Evolutionary conservation across 2,329 filamentous ascomycete genomes (phyloP).

Genomic region (Amauroascus niger): DNA sequence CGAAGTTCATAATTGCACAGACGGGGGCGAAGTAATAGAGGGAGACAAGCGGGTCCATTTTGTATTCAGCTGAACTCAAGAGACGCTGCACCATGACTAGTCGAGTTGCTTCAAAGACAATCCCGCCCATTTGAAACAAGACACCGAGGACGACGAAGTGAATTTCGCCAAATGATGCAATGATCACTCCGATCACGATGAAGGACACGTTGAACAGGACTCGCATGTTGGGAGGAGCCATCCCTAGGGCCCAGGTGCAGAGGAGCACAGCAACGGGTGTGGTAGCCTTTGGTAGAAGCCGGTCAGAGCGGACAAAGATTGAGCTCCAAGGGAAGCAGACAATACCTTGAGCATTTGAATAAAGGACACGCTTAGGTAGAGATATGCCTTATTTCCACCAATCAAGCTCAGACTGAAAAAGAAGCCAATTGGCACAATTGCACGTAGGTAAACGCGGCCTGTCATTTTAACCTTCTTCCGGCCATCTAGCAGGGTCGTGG

Average conservation of each 20-base stretch:
- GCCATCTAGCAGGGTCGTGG: constrained; percentile 81
- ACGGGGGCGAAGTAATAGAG: constrained; percentile 85
- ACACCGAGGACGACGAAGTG: constrained; percentile 63
- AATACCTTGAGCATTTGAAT: constrained; percentile 97
- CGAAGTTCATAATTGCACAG: constrained; percentile 69
- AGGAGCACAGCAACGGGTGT: constrained; percentile 89
- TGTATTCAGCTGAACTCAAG: constrained; percentile 65
- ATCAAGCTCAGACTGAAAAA: constrained; percentile 96
- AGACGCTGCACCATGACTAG: constrained; percentile 79
- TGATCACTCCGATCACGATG: constrained; percentile 88
- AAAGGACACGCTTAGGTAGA: constrained; percentile 91
- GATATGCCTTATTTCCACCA: constrained; percentile 89
- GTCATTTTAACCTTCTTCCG: constrained; percentile 98
- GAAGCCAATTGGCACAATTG: constrained; percentile 87
- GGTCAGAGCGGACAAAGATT: not conserved
- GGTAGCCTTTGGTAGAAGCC: constrained; percentile 55
- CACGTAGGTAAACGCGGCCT: constrained; percentile 79
- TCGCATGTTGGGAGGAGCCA: constrained; percentile 73
- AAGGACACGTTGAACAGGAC: constrained; percentile 86
- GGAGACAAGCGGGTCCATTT: constrained; percentile 81
- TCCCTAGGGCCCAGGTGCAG: constrained; percentile 77
- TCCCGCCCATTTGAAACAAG: constrained; percentile 62
- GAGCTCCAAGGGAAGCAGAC: constrained; percentile 9
- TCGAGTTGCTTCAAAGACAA: constrained; percentile 69
- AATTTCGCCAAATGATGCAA: constrained; percentile 92